Base-by-base conservation (phyloP, 225 moss, liverwort and hornwort genomes). In the Thuidium tamariscinum region DNA sequence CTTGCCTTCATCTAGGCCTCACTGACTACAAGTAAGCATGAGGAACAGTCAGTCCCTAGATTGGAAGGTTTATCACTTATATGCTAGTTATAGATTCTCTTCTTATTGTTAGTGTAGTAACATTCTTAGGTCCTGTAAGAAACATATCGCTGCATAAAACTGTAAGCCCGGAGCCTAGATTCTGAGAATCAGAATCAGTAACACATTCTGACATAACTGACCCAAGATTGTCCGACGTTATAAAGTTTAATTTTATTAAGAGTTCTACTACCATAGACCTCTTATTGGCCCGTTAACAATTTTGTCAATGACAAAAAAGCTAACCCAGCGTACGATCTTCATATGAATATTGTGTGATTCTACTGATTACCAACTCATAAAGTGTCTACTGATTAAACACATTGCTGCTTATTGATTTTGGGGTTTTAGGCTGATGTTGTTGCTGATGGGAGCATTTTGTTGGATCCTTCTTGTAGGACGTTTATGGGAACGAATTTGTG, bases 401-500 rank as follows among this genome's bases (percentile, higher is more conserved):
- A 36, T 11, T 61, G 51, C 11, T 59, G 64, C 32, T 56, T 20
- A 67, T 23, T 36, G 12, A 13, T 36, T 44, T 57, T 20, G 34
- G 66, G 26, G 8, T 7, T 76, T 57, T 54, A 64, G 44, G 36
- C 29, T 71, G 79, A 42, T 54, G 7, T n/a, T 80, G 36, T 79
- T 64, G 74, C 80, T 88, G 39, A 87, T 82, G 77, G 19, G 19
- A 64, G 60, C 56, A 41, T 84, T 63, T 46, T 80, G 62, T 85
- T 57, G 91, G 89, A 72, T 54, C 72, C 59, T 78, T 83, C 55
- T 77, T 88, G 87, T 91, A 97, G 95, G 86, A 95, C 95, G 32
- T 99, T 99, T 70, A 77, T 96, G 68, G 98, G 98, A 39, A 97
- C 97, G 19, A 99, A 99, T 89, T 49, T 99, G 89, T 92, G 89